phyloP scores from a whole-genome alignment of 2,329 filamentous ascomycete genomes.

The Trichoderma guizhouense region DNA sequence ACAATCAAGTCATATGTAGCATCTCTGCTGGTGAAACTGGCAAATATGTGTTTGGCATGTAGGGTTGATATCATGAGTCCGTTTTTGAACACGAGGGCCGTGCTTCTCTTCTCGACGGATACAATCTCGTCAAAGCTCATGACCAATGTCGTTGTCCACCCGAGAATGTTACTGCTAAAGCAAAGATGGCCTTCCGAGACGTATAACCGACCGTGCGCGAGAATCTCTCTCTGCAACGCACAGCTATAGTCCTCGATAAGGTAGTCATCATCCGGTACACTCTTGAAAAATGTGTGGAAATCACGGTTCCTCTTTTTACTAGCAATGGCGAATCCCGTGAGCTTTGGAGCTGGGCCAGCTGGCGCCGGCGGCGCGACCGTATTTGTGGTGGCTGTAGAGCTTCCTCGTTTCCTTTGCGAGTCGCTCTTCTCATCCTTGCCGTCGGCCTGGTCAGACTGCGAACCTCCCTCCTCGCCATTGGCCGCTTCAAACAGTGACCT shows the following conservation, averaged over 20 bases:
- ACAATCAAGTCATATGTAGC: constrained; percentile 96
- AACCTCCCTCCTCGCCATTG: constrained; percentile 60
- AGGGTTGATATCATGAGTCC: constrained; percentile 95
- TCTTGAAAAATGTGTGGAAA: constrained; percentile 91
- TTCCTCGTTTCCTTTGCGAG: constrained; percentile 72
- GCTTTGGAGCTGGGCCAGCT: constrained; percentile 57
- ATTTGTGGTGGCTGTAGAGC: constrained; percentile 66
- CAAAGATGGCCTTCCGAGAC: constrained; percentile 96
- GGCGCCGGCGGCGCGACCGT: constrained; percentile 57
- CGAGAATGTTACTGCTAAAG: constrained; percentile 98
- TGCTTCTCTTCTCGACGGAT: constrained; percentile 94
- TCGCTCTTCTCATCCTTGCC: constrained; percentile 62
- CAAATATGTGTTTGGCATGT: constrained; percentile 93
- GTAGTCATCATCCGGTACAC: constrained; percentile 96
- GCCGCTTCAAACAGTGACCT: constrained; percentile 51
- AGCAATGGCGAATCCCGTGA: constrained; percentile 93
- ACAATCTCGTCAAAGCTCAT: constrained; percentile 99
- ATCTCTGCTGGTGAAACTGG: constrained; percentile 90
- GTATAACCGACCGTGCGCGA: constrained; percentile 89
- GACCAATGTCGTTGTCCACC: constrained; percentile 95
- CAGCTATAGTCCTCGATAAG: constrained; percentile 98
- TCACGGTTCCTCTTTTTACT: constrained; percentile 95
- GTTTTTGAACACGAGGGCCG: constrained; percentile 92
- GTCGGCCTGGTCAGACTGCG: constrained; percentile 61
- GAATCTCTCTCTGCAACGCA: constrained; percentile 89